Evolutionary conservation across 164 flowering plant genomes (phyloP).

Genomic region (Sedum album): DNA sequence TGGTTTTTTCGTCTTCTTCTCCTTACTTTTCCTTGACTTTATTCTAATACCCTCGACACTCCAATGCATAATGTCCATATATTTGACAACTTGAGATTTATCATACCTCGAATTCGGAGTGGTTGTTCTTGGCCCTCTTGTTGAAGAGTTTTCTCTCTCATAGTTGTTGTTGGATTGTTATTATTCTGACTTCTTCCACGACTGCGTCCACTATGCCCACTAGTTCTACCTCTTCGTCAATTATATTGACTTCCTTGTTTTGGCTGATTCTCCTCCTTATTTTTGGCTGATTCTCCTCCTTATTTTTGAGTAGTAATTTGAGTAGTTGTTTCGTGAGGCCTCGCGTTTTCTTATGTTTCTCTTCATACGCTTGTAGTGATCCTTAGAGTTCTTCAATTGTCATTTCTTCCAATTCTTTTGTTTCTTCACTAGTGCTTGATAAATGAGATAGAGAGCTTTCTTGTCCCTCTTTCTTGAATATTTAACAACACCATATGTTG

Average conservation of each 20-base stretch:
- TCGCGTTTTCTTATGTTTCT: neutral
- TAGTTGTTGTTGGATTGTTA: no score
- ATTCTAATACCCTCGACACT: no score
- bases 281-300: neutral
- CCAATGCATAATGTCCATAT: neutral
- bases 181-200: neutral
- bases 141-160: neutral
- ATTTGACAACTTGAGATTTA: neutral
- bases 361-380: neutral
- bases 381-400: neutral
- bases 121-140: neutral
- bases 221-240: neutral
- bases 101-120: neutral
- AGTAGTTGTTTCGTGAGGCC: neutral
- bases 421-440: neutral
- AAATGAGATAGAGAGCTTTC: no score
- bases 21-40: no score
- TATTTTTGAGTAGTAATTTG: no score
- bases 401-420: neutral
- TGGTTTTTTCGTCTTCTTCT: no score
- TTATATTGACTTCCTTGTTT: neutral
- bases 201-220: neutral
- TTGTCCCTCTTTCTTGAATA: no score
- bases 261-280: no score
- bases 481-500: no score